Evolutionary conservation across 129 eudicot species (phyloP), one percentile per base, ranked within the genome.

Genomic region (Artemisia annua): DNA sequence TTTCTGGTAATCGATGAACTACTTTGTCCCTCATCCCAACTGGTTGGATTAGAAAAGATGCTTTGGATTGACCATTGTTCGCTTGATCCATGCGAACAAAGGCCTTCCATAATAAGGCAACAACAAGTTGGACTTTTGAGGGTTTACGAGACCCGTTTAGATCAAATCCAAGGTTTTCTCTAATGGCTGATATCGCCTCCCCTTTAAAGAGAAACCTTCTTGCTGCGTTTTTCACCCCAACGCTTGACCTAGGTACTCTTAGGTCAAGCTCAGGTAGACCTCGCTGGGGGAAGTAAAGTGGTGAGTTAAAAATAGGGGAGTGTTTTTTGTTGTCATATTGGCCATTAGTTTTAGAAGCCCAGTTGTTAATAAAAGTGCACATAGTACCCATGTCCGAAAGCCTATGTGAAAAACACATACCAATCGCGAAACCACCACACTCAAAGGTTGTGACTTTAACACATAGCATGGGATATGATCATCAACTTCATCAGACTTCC

Each of bases 371-470:
- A 7, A 81, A 74, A 17, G 30, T 57, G 71, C 48, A 57, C 26
- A 65, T 49, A 15, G 73, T 66, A 46, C 76, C 63, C 57, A 70
- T 70, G 60, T 84, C 88, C 0, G 63, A 54, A 49, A 78, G 57
- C 77, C 82, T 84, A 67, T 84, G 85, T 6, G 88, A 53, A 66
- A 81, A 73, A 35, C 81, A 78, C 69, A 81, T n/a, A 46, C 70
- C 78, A 44, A 84, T 12, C 1, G 81, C 83, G 32, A 76, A 49
- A n/a, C 85, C 85, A 64, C 83, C 88, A 78, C 88, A 84, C 15
- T 74, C 79, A 24, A 77, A 84, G 39, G 71, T 65, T 22, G 85
- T 84, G 60, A 81, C 48, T 70, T 84, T 83, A 20, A 81, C 19
- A 4, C 55, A 50, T 4, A 84, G 11, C 65, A 79, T 50, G 18